Base-by-base conservation (phyloP, 73 alveolate species). In the Effrenium voratum region DNA sequence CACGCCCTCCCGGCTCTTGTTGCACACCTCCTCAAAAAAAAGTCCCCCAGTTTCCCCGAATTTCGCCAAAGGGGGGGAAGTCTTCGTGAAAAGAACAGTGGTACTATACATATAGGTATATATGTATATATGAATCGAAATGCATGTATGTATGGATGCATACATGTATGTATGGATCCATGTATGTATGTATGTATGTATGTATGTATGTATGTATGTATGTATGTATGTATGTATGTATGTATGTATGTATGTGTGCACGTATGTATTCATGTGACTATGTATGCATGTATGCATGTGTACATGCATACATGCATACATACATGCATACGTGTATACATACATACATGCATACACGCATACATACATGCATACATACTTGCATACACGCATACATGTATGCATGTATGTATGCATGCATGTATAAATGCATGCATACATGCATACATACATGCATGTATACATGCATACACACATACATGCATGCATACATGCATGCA, bases 1-100 rank as follows among this genome's bases (percentile, higher is more conserved):
- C 19, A 76, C 43, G 63, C 87, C 87, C 16, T 43, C 13, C 41
- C 87, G 55, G 0, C 60, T 76, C 87, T 76, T 76, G 87, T 40
- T 41, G 41, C 60, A 76, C 40, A 76, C 87, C 59, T 41, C 87
- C 87, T 76, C 60, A 5, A 3, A 13, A 19, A 34, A 72, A 36
- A 8, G 47, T 10, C 19, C 24, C 2, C 63, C 8, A 52, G 63
- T 52, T 12, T 19, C 26, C 63, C n/a, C n/a, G n/a, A n/a, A n/a
- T 57, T 22, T 57, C 70, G 2, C 16, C 2, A 5, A 0, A 57
- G 2, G n/a, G 2, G 10, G 2, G 10, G 70, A 57, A 24, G 10
- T 1, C 2, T 57, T 1, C 1, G 10, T 57, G 70, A 0, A 57
- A 2, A 57, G 30, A 4, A 22, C 16, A 0, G 10, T 57, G 26